These are phyloP conservation scores for Globisporangium paddicum DNA, from an alignment of 352 stramenopile species.

Conservation along the genomic window DNA sequence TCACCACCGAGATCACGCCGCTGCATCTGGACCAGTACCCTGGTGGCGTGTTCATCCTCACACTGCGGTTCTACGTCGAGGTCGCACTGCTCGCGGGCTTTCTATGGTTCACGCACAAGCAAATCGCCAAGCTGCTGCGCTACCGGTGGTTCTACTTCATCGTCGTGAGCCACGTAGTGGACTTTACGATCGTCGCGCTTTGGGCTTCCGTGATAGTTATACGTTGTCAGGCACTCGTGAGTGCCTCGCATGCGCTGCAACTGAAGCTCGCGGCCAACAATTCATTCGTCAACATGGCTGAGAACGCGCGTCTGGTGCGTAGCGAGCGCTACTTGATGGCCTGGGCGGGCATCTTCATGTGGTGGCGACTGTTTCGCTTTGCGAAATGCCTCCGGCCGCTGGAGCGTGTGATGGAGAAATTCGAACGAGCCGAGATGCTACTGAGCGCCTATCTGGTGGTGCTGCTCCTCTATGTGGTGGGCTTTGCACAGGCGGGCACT, in stretches of 20 bases:
- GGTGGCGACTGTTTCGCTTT: constrained; percentile 50
- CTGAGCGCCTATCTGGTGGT: constrained; percentile 33
- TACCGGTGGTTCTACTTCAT: constrained; percentile 66
- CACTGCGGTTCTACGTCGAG: constrained; percentile 42
- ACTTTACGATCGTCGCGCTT: constrained; percentile 44
- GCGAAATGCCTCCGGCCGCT: constrained; percentile 40
- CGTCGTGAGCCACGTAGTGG: constrained; percentile 41
- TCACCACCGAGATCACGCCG: constrained; percentile 25
- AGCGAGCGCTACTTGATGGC: constrained; percentile 35
- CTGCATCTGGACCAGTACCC: constrained; percentile 51
- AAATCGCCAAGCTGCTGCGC: constrained; percentile 44
- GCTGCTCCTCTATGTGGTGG: constrained; percentile 38
- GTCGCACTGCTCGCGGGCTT: constrained; percentile 36
- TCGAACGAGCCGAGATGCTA: constrained; percentile 36
- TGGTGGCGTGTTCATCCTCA: constrained; percentile 34
- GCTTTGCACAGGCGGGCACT: constrained; percentile 37
- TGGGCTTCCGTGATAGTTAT: constrained; percentile 30
- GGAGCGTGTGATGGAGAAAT: constrained; percentile 33
- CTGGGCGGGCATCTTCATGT: constrained; percentile 45
- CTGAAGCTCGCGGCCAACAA: constrained; percentile 25
- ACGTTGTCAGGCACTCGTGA: constrained; percentile 28
- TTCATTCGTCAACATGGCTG: constrained; percentile 32
- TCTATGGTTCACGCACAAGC: constrained; percentile 39
- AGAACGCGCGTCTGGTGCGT: constrained; percentile 20
- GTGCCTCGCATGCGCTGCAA: constrained; percentile 32